These are phyloP conservation scores for Ramaria rubella DNA, from an alignment of 768 basidiomycete species.

Conservation along the genomic window DNA sequence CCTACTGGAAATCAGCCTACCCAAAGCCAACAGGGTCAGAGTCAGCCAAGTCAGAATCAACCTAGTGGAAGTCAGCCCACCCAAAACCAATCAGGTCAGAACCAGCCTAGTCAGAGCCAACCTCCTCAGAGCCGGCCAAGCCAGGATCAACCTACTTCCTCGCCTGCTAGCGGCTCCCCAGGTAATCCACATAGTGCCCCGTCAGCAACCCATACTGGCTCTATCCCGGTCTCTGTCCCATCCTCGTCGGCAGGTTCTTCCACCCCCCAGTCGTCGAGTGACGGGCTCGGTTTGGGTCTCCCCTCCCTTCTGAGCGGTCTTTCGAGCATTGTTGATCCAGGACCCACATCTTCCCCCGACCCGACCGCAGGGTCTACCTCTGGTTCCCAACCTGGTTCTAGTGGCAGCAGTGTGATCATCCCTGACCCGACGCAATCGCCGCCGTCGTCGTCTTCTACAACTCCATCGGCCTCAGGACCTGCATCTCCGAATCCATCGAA, in stretches of 20 bases:
- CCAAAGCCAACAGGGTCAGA: no score
- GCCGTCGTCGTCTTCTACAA: background rate
- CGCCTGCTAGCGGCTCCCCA: slow-evolving; percentile 4
- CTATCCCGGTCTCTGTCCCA: background rate
- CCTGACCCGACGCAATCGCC: background rate
- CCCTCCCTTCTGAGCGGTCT: no score
- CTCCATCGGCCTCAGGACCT: background rate
- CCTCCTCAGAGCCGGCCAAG: no score
- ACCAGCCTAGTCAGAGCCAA: no score
- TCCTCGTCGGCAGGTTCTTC: background rate
- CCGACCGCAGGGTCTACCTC: background rate
- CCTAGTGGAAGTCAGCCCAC: no score
- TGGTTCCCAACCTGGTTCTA: slow-evolving; percentile 1
- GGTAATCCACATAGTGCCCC: slow-evolving; percentile 10
- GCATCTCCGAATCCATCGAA: no score
- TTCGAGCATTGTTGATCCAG: background rate
- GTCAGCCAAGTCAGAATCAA: no score
- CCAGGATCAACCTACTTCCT: background rate
- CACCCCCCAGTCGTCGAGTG: background rate
- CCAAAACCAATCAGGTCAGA: no score
- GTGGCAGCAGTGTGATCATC: slow-evolving; percentile 2
- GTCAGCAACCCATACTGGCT: background rate
- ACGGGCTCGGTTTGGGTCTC: slow-evolving; percentile 1
- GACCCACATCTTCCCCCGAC: no score
- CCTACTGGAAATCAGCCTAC: no score